A percentile compares a stretch with the other conserved stretches of the same genome.
phyloP scores from a whole-genome alignment of 306 rosid genomes.

The Trifolium fragiferum region DNA sequence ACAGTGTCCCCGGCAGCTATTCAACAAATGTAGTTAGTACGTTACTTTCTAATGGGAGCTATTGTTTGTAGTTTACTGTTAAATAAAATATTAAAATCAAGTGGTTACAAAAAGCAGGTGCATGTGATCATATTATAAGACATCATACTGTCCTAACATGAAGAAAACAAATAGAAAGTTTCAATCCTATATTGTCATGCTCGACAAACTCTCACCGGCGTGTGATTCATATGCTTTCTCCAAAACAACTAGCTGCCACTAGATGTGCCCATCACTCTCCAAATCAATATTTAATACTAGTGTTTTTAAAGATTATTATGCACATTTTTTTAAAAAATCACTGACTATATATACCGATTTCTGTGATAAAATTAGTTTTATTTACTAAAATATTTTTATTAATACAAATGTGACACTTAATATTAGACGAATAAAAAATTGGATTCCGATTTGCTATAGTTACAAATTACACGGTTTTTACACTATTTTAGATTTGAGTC shows the following conservation, averaged over 20 bases:
- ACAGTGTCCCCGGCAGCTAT: slow-evolving; percentile 36
- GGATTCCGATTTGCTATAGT: too few relatives aligned
- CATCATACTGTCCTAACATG: slow-evolving; percentile 42
- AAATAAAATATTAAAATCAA: slow-evolving; percentile 39
- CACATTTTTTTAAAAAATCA: too few relatives aligned
- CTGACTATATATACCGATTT: too few relatives aligned
- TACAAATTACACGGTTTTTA: too few relatives aligned
- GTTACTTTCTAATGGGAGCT: slow-evolving; percentile 44
- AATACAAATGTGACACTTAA: background rate
- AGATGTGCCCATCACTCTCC: slow-evolving; percentile 43
- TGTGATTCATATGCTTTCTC: slow-evolving; percentile 47
- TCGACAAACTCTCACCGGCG: slow-evolving; percentile 47
- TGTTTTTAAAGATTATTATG: too few relatives aligned
- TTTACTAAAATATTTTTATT: too few relatives aligned
- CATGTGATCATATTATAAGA: slow-evolving; percentile 44
- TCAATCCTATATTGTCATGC: slow-evolving; percentile 42
- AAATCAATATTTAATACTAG: background rate
- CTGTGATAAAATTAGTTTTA: too few relatives aligned
- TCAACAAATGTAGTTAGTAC: slow-evolving; percentile 42
- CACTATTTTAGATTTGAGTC: too few relatives aligned
- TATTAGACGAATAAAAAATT: too few relatives aligned
- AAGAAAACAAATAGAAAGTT: slow-evolving; percentile 41
- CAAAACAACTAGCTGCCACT: slow-evolving; percentile 34
- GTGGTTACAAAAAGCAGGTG: slow-evolving; percentile 50
- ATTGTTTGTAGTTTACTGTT: slow-evolving; percentile 40